Conservation (phyloP, 352 stramenopile species). For the Blastocystis sp. region DNA sequence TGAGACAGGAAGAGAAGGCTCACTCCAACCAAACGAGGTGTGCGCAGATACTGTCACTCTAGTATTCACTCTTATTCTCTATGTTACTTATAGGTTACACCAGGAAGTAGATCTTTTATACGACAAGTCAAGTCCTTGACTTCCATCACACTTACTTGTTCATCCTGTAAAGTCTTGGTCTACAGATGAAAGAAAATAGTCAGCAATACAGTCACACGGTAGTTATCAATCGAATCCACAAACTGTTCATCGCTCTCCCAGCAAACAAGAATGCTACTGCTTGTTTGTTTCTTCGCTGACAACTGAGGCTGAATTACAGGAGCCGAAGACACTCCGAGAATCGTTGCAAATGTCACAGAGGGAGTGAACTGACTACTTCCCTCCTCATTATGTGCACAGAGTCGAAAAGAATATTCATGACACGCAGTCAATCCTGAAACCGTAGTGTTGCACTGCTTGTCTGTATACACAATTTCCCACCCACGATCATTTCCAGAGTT, state of each 20-base stretch:
- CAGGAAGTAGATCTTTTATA: not conserved
- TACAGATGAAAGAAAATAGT: not conserved
- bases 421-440: not conserved
- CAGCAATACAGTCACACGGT: not conserved
- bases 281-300: not conserved
- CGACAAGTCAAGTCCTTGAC: not conserved
- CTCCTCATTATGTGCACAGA: constrained; percentile 27
- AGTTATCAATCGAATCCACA: not conserved
- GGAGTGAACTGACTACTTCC: not conserved
- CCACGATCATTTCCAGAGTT: not conserved
- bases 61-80: not conserved
- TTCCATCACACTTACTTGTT: not conserved
- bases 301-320: not conserved
- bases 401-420: not conserved
- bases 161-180: not conserved
- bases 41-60: not conserved
- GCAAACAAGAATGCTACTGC: not conserved
- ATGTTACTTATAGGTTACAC: not conserved
- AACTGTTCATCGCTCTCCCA: constrained; percentile 3
- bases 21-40: constrained; percentile 29
- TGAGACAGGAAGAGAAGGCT: not conserved
- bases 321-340: not conserved
- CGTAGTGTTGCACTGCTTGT: not conserved
- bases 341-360: not conserved
- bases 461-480: not conserved